Conservation (phyloP, 2,329 filamentous ascomycete genomes). For the Apiospora saccharicola region DNA sequence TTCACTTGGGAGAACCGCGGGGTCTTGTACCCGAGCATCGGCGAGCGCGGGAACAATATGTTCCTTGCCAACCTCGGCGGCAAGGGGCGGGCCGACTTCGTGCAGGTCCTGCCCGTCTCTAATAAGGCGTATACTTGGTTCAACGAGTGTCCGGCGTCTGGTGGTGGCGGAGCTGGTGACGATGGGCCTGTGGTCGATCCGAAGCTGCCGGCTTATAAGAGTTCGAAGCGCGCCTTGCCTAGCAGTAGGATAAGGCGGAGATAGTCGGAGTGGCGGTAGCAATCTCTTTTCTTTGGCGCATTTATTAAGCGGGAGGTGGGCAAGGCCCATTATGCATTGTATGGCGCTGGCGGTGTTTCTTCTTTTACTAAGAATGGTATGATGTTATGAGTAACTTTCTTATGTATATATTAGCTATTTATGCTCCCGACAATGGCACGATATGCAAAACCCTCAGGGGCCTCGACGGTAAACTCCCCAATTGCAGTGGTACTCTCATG, state of each 20-base stretch:
- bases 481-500: too few relatives aligned
- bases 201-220: not conserved
- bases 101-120: slow-evolving; percentile 16
- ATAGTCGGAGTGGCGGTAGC: not conserved
- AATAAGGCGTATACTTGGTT: slow-evolving; percentile 20
- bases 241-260: not conserved
- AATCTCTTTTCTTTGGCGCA: not conserved
- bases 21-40: slow-evolving; percentile 17
- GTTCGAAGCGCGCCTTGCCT: not conserved
- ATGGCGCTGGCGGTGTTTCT: not conserved
- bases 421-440: too few relatives aligned
- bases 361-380: too few relatives aligned
- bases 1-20: slow-evolving; percentile 25
- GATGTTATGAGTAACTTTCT: too few relatives aligned
- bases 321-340: not conserved
- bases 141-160: slow-evolving; percentile 15
- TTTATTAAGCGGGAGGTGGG: not conserved
- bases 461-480: too few relatives aligned
- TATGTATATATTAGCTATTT: too few relatives aligned
- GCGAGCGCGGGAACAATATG: slow-evolving; percentile 21
- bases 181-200: slow-evolving; percentile 14
- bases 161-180: not conserved
- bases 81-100: slow-evolving; percentile 9
- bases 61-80: slow-evolving; percentile 23
- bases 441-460: too few relatives aligned